These are phyloP conservation scores for Acacia confusa DNA, from an alignment of 306 rosid species.

Conservation along the genomic window DNA sequence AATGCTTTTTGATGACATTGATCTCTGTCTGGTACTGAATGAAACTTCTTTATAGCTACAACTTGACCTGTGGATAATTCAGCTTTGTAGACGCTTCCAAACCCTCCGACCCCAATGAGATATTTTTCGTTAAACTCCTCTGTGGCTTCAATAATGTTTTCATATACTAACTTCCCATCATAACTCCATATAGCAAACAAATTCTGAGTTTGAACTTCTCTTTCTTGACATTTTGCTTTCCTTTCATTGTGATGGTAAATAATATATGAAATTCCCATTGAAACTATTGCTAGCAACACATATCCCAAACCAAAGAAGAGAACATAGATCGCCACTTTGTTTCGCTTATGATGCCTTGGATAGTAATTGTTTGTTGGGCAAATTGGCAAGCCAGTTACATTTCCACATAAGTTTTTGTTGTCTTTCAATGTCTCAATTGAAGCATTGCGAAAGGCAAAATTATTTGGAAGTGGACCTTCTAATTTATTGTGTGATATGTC, in stretches of 20 bases:
- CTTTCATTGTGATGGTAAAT: background rate
- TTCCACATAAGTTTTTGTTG: background rate
- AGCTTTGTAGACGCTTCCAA: background rate
- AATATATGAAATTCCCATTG: background rate
- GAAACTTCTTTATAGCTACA: background rate
- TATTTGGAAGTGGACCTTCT: background rate
- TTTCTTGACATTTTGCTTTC: background rate
- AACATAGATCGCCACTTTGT: background rate
- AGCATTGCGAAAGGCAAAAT: background rate
- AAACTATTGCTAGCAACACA: background rate
- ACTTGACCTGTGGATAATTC: background rate
- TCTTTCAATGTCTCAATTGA: too few relatives aligned
- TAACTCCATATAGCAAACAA: background rate
- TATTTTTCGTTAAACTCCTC: too few relatives aligned
- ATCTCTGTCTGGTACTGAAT: background rate
- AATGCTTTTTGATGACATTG: background rate
- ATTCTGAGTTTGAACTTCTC: background rate
- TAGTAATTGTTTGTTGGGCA: background rate
- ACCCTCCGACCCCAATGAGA: too few relatives aligned
- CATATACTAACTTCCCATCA: background rate
- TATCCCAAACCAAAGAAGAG: background rate
- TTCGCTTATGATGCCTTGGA: background rate
- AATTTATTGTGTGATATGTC: too few relatives aligned
- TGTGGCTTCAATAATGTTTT: too few relatives aligned
- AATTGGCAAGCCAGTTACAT: background rate